Conservation (phyloP, 176 grass and related monocot species). For the Hsuehochloa calcarea region DNA sequence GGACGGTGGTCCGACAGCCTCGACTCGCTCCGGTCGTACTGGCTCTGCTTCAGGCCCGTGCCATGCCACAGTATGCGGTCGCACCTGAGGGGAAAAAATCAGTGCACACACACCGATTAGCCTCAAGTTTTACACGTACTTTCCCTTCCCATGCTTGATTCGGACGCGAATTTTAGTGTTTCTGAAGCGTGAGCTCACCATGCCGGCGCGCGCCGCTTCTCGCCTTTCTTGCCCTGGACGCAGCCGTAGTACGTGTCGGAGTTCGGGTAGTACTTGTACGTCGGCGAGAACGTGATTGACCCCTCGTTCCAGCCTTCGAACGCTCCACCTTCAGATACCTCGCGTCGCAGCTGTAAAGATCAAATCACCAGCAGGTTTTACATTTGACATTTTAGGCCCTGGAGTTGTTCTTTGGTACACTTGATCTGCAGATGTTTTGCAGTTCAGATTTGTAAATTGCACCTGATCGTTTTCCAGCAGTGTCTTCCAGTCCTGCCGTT, state of each 20-base stretch:
- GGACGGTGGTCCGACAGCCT: slow-evolving; percentile 75
- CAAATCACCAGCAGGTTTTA: neutral
- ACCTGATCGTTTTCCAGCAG: slow-evolving; percentile 76
- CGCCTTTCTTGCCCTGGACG: slow-evolving; percentile 29
- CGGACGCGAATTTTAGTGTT: neutral
- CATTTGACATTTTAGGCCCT: neutral
- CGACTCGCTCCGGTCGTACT: slow-evolving; percentile 62
- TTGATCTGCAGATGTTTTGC: neutral
- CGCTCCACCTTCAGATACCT: slow-evolving; percentile 40
- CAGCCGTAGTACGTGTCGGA: slow-evolving; percentile 69
- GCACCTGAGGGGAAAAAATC: slow-evolving; percentile 25
- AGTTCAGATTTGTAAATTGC: neutral
- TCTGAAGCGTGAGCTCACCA: slow-evolving; percentile 28
- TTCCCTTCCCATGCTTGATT: neutral
- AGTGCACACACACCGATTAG: neutral
- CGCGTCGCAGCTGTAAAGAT: slow-evolving; percentile 31
- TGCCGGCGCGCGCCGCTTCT: slow-evolving; percentile 74
- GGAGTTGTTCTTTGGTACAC: neutral
- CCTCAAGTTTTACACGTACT: neutral
- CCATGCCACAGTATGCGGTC: slow-evolving; percentile 74
- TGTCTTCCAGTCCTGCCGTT: slow-evolving; percentile 62
- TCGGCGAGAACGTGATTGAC: slow-evolving; percentile 58
- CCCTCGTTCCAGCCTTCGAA: slow-evolving; percentile 71
- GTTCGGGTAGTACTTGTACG: slow-evolving; percentile 78
- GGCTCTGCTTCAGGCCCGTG: slow-evolving; percentile 45